Evolutionary conservation across 768 basidiomycete genomes (phyloP), one percentile per base, ranked within the genome.

Genomic region (Podaxis sp.): DNA sequence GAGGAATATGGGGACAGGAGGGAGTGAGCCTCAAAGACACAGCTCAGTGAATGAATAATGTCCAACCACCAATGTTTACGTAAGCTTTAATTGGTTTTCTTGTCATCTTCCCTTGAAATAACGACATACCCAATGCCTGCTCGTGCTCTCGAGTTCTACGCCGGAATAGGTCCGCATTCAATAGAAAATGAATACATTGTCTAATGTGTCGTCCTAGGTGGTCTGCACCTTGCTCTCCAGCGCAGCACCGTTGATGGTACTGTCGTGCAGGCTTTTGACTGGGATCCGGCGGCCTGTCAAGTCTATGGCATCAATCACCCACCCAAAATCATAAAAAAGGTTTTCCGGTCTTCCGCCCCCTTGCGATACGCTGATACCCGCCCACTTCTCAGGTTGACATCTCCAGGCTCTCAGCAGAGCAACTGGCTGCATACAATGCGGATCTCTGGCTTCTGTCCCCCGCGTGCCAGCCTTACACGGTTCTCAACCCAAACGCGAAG

Each of bases 401-500:
- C 46, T 77, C 79, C 13, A 77, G 75, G 0, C 75, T 93, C 23
- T 76, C 79, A 4, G 79, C 85, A 0, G 50, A 71, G 2, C 71
- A 75, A 14, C 72, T 93, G 5, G 74, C 78, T 11, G 59, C 65
- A 18, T 72, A 82, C 25, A 62, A 81, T 55, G 87, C 89, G 16
- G 72, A 86, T 62, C 69, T 91, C 4, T 93, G 91, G 91, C 79
- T 93, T 16, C 71, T 91, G 48, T 92, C 91, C 0, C 91, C 91
- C 4, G 84, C 90, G 5, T 93, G 91, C 69, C 91, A 93, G 67
- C 91, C 91, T 0, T 93, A 92, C 66, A 92, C 91, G 0, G 82
- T 90, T 2, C 74, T 93, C 55, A 91, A 90, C 67, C 85, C 89
- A 3, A 75, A 79, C 13, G 87, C 88, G 7, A 87, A 86, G 74